Evolutionary conservation across 257 asterid genomes (phyloP), one percentile per base, ranked within the genome.

Genomic region (Fraxinus quadrangulata): DNA sequence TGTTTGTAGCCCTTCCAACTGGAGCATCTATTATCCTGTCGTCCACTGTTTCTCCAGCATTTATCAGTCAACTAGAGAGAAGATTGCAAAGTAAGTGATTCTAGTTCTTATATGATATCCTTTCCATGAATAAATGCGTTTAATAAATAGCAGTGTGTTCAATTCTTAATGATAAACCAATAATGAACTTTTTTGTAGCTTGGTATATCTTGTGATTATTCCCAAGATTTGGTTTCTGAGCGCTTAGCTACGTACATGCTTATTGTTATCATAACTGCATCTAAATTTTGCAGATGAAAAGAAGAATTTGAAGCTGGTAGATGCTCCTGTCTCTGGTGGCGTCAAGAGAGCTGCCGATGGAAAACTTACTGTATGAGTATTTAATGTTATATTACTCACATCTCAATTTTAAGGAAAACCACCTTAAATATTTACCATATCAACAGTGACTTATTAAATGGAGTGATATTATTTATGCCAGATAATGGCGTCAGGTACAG

Each of bases 281-380:
- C 74, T 49, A 79, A 21, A 17, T 69, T 65, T 74, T 82, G 36
- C 87, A 95, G 99, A 80, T 84, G 97, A 93, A 81, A 83, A 86
- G 54, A 95, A 84, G 86, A 87, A 90, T 75, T 79, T 95, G 86
- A 91, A 90, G 85, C 88, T 95, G 88, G 92, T 93, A 79, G 99
- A 95, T 88, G 96, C 99, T 89, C 99, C 99, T 39, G 99, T 95
- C 81, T 95, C 99, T 67, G 99, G 99, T 85, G 99, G 99, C 71
- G 99, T 95, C 80, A 93, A 88, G 87, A 85, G 94, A 77, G 98
- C 99, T 76, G 83, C 97, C 54, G 75, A 87, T 75, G 99, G 99
- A 84, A 90, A 97, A 68, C 98, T 95, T 82, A 91, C 98, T 81
- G 99, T 95, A 87, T 73, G 97, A 70, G 59, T 33, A 47, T 82